A percentile compares a stretch with the other conserved stretches of the same genome.
Evolutionary conservation across 1,139 yeast species (phyloP).

Genomic region (Scheffersomyces insectosa): DNA sequence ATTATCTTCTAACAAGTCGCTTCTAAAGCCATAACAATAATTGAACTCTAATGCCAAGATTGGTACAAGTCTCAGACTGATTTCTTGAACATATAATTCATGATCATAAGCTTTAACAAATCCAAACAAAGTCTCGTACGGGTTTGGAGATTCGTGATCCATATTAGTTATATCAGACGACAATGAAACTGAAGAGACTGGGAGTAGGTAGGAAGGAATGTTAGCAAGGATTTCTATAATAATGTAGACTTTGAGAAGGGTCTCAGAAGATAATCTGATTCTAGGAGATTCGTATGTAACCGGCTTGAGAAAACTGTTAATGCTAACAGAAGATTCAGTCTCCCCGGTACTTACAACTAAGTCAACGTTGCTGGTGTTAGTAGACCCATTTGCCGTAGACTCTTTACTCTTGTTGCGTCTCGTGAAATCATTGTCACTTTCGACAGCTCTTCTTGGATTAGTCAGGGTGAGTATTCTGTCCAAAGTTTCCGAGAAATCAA

Average conservation of each 20-base stretch:
- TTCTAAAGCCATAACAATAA: conserved; percentile 28
- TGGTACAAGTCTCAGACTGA: conserved; percentile 25
- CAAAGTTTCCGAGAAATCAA: conserved; percentile 25
- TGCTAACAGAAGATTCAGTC: too few relatives aligned
- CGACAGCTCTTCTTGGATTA: conserved; percentile 13
- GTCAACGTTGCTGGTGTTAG: not conserved
- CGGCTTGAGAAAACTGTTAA: too few relatives aligned
- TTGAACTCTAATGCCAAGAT: conserved; percentile 30
- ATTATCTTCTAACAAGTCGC: conserved; percentile 30
- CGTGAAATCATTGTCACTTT: not conserved
- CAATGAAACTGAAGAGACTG: conserved; percentile 17
- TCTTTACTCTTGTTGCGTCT: too few relatives aligned
- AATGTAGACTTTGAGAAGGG: conserved; percentile 25
- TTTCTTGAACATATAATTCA: conserved; percentile 13
- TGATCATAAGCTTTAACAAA: conserved; percentile 13
- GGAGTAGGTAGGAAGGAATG: conserved; percentile 22
- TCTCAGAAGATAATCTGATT: conserved; percentile 30
- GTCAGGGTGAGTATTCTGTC: conserved; percentile 25
- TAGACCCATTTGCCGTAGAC: not conserved
- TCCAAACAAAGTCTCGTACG: conserved; percentile 18
- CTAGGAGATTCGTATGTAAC: conserved; percentile 15
- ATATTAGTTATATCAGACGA: conserved; percentile 31
- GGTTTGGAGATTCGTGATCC: conserved; percentile 20
- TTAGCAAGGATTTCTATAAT: conserved; percentile 27
- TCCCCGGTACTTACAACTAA: too few relatives aligned